Base-by-base conservation (phyloP, 139 green algal species). In the Auxenochlorella pyrenoidosa region DNA sequence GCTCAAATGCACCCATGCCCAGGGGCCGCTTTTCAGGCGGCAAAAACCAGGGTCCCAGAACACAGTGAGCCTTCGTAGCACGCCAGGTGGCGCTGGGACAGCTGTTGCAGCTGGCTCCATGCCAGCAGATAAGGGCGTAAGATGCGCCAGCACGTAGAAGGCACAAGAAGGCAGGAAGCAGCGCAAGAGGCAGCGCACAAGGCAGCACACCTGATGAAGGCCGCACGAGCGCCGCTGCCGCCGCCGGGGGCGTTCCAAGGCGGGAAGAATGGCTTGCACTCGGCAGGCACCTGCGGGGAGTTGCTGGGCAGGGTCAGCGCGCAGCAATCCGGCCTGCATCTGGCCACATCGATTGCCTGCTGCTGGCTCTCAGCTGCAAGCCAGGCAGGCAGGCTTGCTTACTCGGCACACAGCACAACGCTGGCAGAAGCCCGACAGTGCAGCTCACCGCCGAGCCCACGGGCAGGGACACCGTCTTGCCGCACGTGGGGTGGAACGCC, bases 251-350 rank as follows among this genome's bases (percentile, higher is more conserved):
- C 63, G n/a, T 79, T 68, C 82, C 68, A 79, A 24, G 82, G 82
- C 13, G 82, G 82, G 47, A 87, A 87, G 82, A 70, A 87, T 68
- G 60, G 71, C 28, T 34, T 44, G 82, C 82, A 87, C n/a, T 87
- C 82, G 12, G 43, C 10, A 0, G 66, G n/a, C 12, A 87, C 82
- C 68, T 79, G 82, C 82, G 43, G 30, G 15, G 1, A 0, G 75
- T 26, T 6, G 47, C 10, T 54, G 47, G 47, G 47, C 8, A 54
- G 47, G 47, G 10, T 6, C 10, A 18, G 47, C 8, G 47, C 8
- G 6, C 47, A 10, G 47, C 8, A 10, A 18, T 6, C 8, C 47
- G 10, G 47, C 47, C 47, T 10, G 10, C 47, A 54, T 54, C 47
- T 54, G 54, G 16, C 54, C 54, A 63, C 18, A 4, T 13, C 18